A percentile compares a stretch with the other conserved stretches of the same genome.
These are phyloP conservation scores for Podospora pseudocomata DNA, from an alignment of 495 filamentous ascomycete species.

Conservation along the genomic window DNA sequence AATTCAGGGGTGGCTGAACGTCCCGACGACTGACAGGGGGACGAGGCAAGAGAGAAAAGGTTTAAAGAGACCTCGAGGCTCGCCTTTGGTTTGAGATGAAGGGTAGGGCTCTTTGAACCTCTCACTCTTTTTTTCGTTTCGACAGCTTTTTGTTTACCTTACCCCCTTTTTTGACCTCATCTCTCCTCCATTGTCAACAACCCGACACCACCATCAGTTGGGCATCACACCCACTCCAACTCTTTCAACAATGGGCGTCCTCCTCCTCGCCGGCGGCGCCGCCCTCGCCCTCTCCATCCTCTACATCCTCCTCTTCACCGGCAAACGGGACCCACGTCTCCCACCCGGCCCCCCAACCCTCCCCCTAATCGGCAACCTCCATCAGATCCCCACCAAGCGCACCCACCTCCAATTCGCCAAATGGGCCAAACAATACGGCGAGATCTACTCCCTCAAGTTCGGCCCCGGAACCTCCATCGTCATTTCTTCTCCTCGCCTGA, in stretches of 20 bases:
- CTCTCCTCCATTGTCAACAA: background rate
- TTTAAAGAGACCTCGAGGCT: background rate
- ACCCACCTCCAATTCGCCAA: slow-evolving; percentile 28
- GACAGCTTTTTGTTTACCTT: background rate
- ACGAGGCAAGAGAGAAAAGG: background rate
- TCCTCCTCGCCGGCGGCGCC: slow-evolving; percentile 19
- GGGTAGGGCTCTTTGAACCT: background rate
- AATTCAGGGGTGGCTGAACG: background rate
- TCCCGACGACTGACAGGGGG: background rate
- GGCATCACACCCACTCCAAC: background rate
- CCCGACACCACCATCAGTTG: background rate
- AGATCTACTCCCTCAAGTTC: slow-evolving; percentile 33
- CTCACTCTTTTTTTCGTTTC: background rate
- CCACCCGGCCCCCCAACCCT: slow-evolving; percentile 28
- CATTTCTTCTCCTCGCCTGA: slow-evolving; percentile 22
- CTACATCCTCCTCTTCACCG: slow-evolving; percentile 21
- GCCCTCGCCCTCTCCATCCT: slow-evolving; percentile 11
- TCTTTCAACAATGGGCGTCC: slow-evolving; percentile 1
- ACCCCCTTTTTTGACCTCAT: background rate
- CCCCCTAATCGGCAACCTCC: slow-evolving; percentile 32
- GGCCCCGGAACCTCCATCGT: slow-evolving; percentile 30
- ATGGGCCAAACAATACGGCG: slow-evolving; percentile 34
- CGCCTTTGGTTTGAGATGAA: background rate
- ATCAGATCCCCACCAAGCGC: slow-evolving; percentile 27
- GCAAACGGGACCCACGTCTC: slow-evolving; percentile 14